Conservation (phyloP, 2,329 filamentous ascomycete genomes). For the Trichoderma oligosporum region DNA sequence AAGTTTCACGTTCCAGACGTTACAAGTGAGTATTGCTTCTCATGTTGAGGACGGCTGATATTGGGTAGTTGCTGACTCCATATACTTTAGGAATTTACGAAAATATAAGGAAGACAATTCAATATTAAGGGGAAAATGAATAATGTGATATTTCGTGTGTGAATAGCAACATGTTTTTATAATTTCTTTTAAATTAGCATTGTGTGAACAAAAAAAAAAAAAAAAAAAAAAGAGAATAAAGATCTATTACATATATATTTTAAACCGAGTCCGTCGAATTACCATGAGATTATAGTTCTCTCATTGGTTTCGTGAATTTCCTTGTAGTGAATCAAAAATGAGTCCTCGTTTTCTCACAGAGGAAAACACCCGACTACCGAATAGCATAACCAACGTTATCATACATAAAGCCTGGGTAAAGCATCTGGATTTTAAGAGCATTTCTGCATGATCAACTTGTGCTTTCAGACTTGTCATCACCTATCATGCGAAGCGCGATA, state of each 20-base stretch:
- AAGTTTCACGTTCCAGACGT: slow-evolving; percentile 81
- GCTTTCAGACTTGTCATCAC: not conserved
- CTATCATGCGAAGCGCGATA: not conserved
- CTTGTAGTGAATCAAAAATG: too few species aligned
- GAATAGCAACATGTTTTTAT: not conserved
- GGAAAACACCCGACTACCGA: too few species aligned
- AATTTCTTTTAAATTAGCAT: slow-evolving; percentile 1
- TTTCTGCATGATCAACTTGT: not conserved
- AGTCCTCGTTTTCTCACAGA: too few species aligned
- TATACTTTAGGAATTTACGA: slow-evolving; percentile 61
- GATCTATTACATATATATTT: not conserved
- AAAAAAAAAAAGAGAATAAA: too few species aligned
- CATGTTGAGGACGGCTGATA: not conserved
- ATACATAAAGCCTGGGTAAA: too few species aligned
- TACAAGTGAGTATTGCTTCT: slow-evolving; percentile 60
- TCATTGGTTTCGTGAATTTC: too few species aligned
- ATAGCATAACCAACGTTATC: too few species aligned
- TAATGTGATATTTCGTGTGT: slow-evolving; percentile 1
- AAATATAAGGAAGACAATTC: slow-evolving; percentile 61
- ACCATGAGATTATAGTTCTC: too few species aligned
- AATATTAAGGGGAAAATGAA: slow-evolving; percentile 48
- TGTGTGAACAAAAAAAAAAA: not conserved
- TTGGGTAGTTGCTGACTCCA: slow-evolving; percentile 13
- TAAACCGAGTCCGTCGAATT: too few species aligned
- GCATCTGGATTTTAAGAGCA: not conserved